These are phyloP conservation scores for Macadamia tetraphylla DNA, from an alignment of 164 flowering plant genomes.

Conservation along the genomic window DNA sequence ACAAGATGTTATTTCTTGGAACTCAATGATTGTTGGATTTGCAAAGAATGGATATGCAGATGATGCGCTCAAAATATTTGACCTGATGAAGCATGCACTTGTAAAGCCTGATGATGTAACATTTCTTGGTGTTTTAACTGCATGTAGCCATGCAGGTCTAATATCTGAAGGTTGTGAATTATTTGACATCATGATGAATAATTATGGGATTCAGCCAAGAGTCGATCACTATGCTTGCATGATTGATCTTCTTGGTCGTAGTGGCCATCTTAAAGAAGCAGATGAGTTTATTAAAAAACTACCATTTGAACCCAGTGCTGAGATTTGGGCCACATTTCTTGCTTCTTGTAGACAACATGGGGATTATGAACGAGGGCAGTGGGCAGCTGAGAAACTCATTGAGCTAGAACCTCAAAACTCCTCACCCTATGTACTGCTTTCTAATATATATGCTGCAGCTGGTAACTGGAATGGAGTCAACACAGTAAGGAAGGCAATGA, in stretches of 20 bases:
- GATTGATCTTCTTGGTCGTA: slow-evolving; percentile 83
- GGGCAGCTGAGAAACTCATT: slow-evolving; percentile 70
- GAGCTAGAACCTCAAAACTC: slow-evolving; percentile 68
- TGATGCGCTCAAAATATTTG: slow-evolving; percentile 50
- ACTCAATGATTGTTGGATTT: slow-evolving; percentile 80
- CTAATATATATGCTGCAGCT: slow-evolving; percentile 66
- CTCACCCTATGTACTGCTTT: slow-evolving; percentile 73
- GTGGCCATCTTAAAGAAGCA: slow-evolving; percentile 77
- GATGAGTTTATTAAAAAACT: slow-evolving; percentile 50
- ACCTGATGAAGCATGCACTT: slow-evolving; percentile 42
- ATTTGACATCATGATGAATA: slow-evolving; percentile 47
- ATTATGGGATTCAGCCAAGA: slow-evolving; percentile 51
- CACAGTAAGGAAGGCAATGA: slow-evolving; percentile 61
- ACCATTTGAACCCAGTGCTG: slow-evolving; percentile 51
- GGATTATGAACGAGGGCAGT: slow-evolving; percentile 51
- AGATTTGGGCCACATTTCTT: slow-evolving; percentile 73
- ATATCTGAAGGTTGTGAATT: slow-evolving; percentile 60
- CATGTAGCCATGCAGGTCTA: slow-evolving; percentile 79
- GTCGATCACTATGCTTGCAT: slow-evolving; percentile 78
- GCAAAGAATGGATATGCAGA: slow-evolving; percentile 86
- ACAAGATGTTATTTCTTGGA: slow-evolving; percentile 69
- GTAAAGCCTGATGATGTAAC: slow-evolving; percentile 75
- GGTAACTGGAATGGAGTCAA: slow-evolving; percentile 70
- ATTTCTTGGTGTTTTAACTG: slow-evolving; percentile 79
- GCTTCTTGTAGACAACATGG: slow-evolving; percentile 76